Conservation (phyloP, 1,139 yeast genomes). For the Barnettozyma hawaiiensis region DNA sequence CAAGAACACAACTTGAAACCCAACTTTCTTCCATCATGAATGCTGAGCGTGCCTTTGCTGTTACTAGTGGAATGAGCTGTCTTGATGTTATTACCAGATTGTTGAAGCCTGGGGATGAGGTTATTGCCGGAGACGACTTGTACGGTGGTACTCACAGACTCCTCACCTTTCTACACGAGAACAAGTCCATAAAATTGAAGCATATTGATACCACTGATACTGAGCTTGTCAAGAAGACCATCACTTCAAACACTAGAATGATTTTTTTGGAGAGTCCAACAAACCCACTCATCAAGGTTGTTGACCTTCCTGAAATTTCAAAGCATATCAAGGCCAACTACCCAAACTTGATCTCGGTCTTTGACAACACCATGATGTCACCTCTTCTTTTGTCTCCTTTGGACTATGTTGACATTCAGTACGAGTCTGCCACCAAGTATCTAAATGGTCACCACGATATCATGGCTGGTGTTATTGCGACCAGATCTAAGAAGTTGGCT, state of each 20-base stretch:
- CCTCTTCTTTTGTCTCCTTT: slow-evolving; percentile 82
- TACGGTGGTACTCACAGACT: slow-evolving; percentile 91
- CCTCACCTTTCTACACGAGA: slow-evolving; percentile 62
- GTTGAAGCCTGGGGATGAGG: slow-evolving; percentile 73
- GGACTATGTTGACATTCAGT: slow-evolving; percentile 80
- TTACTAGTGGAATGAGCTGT: slow-evolving; percentile 90
- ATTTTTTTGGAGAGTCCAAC: slow-evolving; percentile 87
- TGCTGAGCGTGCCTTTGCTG: slow-evolving; percentile 71
- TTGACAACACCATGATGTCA: slow-evolving; percentile 95
- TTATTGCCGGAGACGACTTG: slow-evolving; percentile 87
- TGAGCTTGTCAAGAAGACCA: slow-evolving; percentile 39
- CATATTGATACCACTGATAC: slow-evolving; percentile 85
- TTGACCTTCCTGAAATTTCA: slow-evolving; percentile 66
- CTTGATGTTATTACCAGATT: slow-evolving; percentile 75
- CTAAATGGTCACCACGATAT: slow-evolving; percentile 92
- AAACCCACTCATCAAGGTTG: slow-evolving; percentile 83
- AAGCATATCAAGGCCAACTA: slow-evolving; percentile 59
- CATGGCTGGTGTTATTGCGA: slow-evolving; percentile 90
- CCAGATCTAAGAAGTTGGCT: slow-evolving; percentile 56
- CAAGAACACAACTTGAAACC: slow-evolving; percentile 72
- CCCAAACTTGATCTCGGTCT: slow-evolving; percentile 71
- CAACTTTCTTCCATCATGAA: slow-evolving; percentile 74
- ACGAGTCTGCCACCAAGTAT: slow-evolving; percentile 89
- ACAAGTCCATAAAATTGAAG: slow-evolving; percentile 61
- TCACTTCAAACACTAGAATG: slow-evolving; percentile 55